A percentile compares a stretch with the other conserved stretches of the same genome.
Conservation (phyloP, 2,329 filamentous ascomycete species). For the Pseudogymnoascus sp. region DNA sequence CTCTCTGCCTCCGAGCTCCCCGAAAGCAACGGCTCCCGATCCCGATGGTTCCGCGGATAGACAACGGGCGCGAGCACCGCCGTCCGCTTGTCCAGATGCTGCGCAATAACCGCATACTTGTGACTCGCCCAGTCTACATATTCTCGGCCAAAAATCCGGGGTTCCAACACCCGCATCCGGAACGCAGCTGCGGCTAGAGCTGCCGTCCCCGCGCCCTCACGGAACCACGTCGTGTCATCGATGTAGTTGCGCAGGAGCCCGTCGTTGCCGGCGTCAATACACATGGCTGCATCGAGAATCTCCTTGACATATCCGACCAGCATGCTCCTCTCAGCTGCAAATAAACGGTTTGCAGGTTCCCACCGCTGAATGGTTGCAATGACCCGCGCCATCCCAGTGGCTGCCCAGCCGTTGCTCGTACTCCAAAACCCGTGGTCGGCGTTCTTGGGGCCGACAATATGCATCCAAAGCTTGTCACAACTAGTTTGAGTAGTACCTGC, state of each 20-base stretch:
- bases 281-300: conserved; percentile 32
- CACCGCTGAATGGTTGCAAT: conserved; percentile 36
- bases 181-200: conserved; percentile 38
- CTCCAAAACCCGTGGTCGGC: conserved; percentile 37
- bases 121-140: conserved; percentile 37
- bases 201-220: conserved; percentile 41
- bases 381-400: conserved; percentile 40
- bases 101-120: conserved; percentile 33
- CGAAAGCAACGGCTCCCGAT: conserved; percentile 26
- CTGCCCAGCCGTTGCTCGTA: conserved; percentile 42
- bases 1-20: conserved; percentile 37
- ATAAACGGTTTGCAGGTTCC: neutral
- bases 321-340: conserved; percentile 20
- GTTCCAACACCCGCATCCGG: conserved; percentile 37
- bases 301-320: conserved; percentile 30
- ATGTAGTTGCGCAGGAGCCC: conserved; percentile 42
- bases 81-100: conserved; percentile 29
- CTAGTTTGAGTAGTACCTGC: conserved; percentile 22
- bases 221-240: conserved; percentile 37
- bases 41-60: conserved; percentile 34
- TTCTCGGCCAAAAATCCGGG: conserved; percentile 28
- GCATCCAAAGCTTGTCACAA: conserved; percentile 32
- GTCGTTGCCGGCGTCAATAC: conserved; percentile 28
- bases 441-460: conserved; percentile 35
- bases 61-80: conserved; percentile 34